These are phyloP conservation scores for Debaryomyces udenii DNA, from an alignment of 1,139 yeast genomes.

Conservation along the genomic window DNA sequence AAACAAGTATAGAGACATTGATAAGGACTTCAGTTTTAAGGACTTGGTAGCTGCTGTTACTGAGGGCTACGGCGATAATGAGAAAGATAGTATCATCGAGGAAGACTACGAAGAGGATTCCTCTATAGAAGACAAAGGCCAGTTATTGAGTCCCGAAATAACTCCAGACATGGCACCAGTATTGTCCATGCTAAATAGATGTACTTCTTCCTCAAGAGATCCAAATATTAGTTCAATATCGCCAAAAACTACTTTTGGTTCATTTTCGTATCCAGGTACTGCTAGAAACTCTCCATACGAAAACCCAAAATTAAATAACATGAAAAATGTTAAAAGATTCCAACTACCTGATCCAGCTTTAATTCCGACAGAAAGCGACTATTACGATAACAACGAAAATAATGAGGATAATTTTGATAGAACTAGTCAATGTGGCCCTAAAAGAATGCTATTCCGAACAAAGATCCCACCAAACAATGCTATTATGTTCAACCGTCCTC, in stretches of 20 bases:
- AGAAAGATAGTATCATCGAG: conserved; percentile 10
- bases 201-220: conserved; percentile 13
- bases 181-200: conserved; percentile 32
- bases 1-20: conserved; percentile 60
- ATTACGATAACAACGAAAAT: conserved; percentile 20
- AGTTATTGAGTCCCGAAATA: conserved; percentile 46
- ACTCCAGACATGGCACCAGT: conserved; percentile 49
- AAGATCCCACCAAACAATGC: conserved; percentile 26
- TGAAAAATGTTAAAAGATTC: conserved; percentile 21
- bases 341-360: conserved; percentile 48
- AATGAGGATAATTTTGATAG: not conserved
- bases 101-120: conserved; percentile 19
- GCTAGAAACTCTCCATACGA: conserved; percentile 15
- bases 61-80: not conserved
- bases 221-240: conserved; percentile 4
- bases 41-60: conserved; percentile 21
- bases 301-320: conserved; percentile 4
- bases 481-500: conserved; percentile 17
- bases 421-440: conserved; percentile 9
- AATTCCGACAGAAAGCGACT: conserved; percentile 6
- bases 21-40: conserved; percentile 55
- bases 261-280: conserved; percentile 13
- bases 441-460: conserved; percentile 30
- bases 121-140: conserved; percentile 13
- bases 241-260: conserved; percentile 12